These are phyloP conservation scores for Nannizzia gypsea DNA, from an alignment of 2,329 filamentous ascomycete genomes.

Conservation along the genomic window DNA sequence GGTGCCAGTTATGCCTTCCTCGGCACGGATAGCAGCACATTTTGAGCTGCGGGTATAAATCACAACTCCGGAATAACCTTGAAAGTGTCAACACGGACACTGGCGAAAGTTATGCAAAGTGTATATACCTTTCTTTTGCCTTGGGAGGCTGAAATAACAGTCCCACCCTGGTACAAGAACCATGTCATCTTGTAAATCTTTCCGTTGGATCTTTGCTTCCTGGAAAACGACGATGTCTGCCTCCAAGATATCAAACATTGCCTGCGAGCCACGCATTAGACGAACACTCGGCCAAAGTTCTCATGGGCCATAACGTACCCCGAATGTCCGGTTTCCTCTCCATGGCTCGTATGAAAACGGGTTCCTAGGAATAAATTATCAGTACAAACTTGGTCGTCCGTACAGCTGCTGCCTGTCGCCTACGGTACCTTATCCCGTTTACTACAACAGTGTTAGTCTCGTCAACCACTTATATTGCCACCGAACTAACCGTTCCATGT, in stretches of 20 bases:
- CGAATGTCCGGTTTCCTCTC: constrained; percentile 57
- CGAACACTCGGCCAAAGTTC: neutral
- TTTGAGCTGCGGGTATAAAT: constrained; percentile 84
- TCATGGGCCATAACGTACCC: constrained; percentile 35
- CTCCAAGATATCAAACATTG: constrained; percentile 89
- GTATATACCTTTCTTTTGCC: constrained; percentile 70
- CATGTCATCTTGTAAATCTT: constrained; percentile 90
- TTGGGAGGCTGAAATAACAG: constrained; percentile 86
- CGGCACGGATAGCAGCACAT: constrained; percentile 76
- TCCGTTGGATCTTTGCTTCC: constrained; percentile 89
- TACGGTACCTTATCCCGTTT: constrained; percentile 59
- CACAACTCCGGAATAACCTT: constrained; percentile 89
- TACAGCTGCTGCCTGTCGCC: neutral
- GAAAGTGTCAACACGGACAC: neutral
- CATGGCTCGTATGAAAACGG: constrained; percentile 78
- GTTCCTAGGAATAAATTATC: constrained; percentile 43
- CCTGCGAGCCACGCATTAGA: constrained; percentile 32
- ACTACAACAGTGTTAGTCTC: constrained; percentile 39
- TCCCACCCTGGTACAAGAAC: constrained; percentile 92
- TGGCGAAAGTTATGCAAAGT: neutral
- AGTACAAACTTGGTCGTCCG: neutral
- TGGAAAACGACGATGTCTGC: constrained; percentile 92
- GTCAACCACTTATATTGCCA: neutral
- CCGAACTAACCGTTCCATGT: constrained; percentile 63
- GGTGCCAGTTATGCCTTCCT: constrained; percentile 83